Percentiles rank a stretch among this genome's conserved stretches.
Evolutionary conservation across 2,329 filamentous ascomycete species (phyloP).

Genomic region (Ophiostoma sp.): DNA sequence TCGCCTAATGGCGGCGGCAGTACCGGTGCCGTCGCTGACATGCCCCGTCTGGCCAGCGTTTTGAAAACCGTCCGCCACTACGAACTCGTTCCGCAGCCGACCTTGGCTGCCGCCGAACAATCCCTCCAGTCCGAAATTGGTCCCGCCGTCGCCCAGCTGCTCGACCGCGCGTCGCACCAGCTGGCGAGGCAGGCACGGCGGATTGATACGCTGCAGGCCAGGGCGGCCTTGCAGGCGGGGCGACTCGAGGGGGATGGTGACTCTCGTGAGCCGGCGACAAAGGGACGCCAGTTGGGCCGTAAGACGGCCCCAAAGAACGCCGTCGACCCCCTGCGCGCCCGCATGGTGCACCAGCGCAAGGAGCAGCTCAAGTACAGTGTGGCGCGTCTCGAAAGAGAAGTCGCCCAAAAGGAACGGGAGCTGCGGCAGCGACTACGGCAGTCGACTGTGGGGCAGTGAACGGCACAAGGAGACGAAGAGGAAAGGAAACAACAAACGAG

Average conservation of each 20-base stretch:
- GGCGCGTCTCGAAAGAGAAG: constrained; percentile 80
- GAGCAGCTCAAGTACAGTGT: constrained; percentile 85
- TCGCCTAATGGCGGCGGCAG: not conserved
- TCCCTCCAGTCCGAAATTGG: constrained; percentile 84
- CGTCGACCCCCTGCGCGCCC: constrained; percentile 50
- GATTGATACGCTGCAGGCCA: constrained; percentile 79
- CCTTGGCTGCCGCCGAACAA: constrained; percentile 77
- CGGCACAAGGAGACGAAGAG: not conserved
- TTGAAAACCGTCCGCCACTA: constrained; percentile 73
- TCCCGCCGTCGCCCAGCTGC: constrained; percentile 77
- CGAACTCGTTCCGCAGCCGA: constrained; percentile 84
- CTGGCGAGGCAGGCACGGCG: constrained; percentile 79
- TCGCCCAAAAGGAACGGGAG: constrained; percentile 70
- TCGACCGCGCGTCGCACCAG: constrained; percentile 79
- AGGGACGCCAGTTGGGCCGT: too few species aligned
- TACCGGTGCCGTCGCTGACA: constrained; percentile 49
- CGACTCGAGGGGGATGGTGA: constrained; percentile 43
- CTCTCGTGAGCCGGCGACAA: not conserved
- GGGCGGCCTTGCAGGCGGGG: constrained; percentile 80
- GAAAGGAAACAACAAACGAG: not conserved
- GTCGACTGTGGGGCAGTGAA: constrained; percentile 18
- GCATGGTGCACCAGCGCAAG: constrained; percentile 74
- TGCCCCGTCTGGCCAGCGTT: constrained; percentile 56
- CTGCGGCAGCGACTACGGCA: constrained; percentile 49
- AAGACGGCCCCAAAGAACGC: constrained; percentile 12